Percentiles rank a stretch among this genome's conserved stretches.
Conservation (phyloP, 2,329 filamentous ascomycete species). For the Clonostachys sp. region DNA sequence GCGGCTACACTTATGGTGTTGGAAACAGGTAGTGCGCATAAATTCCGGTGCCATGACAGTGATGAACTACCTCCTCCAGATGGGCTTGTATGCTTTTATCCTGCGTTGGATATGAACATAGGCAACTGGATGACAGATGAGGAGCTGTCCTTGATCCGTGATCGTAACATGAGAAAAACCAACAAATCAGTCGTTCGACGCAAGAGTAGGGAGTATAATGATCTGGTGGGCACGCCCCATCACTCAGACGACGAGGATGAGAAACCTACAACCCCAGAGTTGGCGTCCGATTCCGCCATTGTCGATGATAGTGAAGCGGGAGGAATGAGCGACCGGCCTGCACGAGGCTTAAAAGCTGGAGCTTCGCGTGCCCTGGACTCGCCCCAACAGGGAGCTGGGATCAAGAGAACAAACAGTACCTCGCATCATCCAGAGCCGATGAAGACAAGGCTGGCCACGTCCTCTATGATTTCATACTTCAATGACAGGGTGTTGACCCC, state of each 20-base stretch:
- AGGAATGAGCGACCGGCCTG: no score
- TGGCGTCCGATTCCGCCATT: not conserved
- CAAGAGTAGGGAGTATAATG: constrained; percentile 86
- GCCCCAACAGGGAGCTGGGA: constrained; percentile 8
- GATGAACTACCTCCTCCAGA: constrained; percentile 67
- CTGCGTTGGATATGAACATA: constrained; percentile 92
- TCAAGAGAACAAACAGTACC: constrained; percentile 11
- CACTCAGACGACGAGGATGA: constrained; percentile 72
- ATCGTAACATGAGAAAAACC: constrained; percentile 70
- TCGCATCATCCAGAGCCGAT: constrained; percentile 56
- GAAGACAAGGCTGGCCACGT: constrained; percentile 85
- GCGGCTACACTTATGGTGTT: constrained; percentile 86
- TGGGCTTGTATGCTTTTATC: constrained; percentile 83
- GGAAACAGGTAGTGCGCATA: constrained; percentile 56
- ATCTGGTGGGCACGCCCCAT: constrained; percentile 77
- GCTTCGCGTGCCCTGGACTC: not conserved
- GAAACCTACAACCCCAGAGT: constrained; percentile 3
- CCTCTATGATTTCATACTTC: constrained; percentile 97
- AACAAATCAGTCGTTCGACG: constrained; percentile 74
- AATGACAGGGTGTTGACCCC: constrained; percentile 92
- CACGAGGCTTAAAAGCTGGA: not conserved
- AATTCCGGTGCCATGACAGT: constrained; percentile 23
- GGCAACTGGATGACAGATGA: constrained; percentile 99
- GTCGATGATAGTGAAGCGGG: not conserved
- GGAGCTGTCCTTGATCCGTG: constrained; percentile 90